Percentiles rank a stretch among this genome's conserved stretches.
Evolutionary conservation across 2,329 filamentous ascomycete species (phyloP).

Genomic region (Phyllosticta citriasiana): DNA sequence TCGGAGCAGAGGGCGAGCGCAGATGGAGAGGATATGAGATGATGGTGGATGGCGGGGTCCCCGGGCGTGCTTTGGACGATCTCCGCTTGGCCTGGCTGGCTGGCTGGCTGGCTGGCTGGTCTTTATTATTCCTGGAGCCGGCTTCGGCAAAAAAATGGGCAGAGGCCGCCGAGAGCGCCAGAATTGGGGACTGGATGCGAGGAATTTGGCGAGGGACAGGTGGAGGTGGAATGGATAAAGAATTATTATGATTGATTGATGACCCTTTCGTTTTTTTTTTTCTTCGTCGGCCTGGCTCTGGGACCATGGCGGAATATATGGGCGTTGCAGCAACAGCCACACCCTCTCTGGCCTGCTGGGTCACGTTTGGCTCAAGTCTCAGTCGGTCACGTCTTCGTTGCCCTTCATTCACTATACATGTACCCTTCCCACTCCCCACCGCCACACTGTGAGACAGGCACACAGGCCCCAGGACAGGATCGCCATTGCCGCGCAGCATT

Average conservation of each 20-base stretch:
- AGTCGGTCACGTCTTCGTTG: background rate
- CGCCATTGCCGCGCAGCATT: background rate
- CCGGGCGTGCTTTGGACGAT: slow-evolving; percentile 9
- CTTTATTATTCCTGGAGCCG: slow-evolving; percentile 9
- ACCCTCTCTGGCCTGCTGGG: background rate
- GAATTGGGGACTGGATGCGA: slow-evolving; percentile 2
- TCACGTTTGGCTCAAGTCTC: slow-evolving; percentile 9
- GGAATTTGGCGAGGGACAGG: too few relatives aligned
- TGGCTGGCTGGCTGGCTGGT: background rate
- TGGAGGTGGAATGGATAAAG: too few relatives aligned
- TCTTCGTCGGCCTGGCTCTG: too few relatives aligned
- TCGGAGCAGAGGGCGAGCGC: background rate
- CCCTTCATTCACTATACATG: background rate
- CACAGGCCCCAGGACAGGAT: background rate
- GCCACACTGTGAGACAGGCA: slow-evolving; percentile 8
- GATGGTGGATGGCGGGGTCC: slow-evolving; percentile 7
- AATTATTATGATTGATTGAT: too few relatives aligned
- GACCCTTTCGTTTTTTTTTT: background rate
- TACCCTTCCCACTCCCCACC: background rate
- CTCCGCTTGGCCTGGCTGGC: slow-evolving; percentile 1
- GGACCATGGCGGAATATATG: background rate
- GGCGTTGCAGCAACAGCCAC: slow-evolving; percentile 4
- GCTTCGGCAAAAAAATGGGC: slow-evolving; percentile 4
- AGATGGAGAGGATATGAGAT: too few relatives aligned
- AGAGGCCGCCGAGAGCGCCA: slow-evolving; percentile 9